Evolutionary conservation across 192 early-diverging fungal genomes (phyloP), one percentile per base, ranked within the genome.

Genomic region (Kappamyces sp.): DNA sequence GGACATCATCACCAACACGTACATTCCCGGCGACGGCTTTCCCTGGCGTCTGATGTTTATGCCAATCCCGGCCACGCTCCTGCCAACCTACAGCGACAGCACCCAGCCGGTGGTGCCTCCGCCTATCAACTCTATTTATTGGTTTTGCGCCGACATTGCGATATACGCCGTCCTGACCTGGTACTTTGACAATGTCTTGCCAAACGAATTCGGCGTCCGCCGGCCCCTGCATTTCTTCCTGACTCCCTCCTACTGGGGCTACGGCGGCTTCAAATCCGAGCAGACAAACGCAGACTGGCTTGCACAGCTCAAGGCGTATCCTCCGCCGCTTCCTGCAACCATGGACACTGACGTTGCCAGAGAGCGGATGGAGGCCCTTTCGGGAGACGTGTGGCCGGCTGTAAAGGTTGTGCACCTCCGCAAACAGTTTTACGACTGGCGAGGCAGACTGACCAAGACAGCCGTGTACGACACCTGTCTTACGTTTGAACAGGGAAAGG

Each of bases 111-210:
- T 65, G 23, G 69, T 79, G 3, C 83, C 84, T n/a, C 54, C 76
- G 3, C 84, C 85, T 1, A 60, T 84, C 31, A 60, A 75, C 49
- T 71, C 73, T 5, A 71, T 77, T 60, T 78, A 83, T 51, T 68
- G 72, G 2, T 66, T 87, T 35, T 13, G 79, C 35, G 73, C 76
- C 72, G 74, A 86, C 59, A 76, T 77, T 40, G 71, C 39, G 0
- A 42, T 86, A 61, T 82, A 64, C 49, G 0, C 39, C 1, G 2
- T 84, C 42, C 62, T 85, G 43, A 84, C 80, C 2, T 76, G 77
- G 72, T 87, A 87, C 55, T 73, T 85, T 41, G 80, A 87, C 55
- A 75, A 84, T 40, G 71, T 87, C n/a, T 77, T 87, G 31, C 84
- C 84, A 0, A 75, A 81, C 60, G 85, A 87, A 55, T 85, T 70